Evolutionary conservation across 495 filamentous ascomycete species (phyloP).

Genomic region (Glonium stellatum): DNA sequence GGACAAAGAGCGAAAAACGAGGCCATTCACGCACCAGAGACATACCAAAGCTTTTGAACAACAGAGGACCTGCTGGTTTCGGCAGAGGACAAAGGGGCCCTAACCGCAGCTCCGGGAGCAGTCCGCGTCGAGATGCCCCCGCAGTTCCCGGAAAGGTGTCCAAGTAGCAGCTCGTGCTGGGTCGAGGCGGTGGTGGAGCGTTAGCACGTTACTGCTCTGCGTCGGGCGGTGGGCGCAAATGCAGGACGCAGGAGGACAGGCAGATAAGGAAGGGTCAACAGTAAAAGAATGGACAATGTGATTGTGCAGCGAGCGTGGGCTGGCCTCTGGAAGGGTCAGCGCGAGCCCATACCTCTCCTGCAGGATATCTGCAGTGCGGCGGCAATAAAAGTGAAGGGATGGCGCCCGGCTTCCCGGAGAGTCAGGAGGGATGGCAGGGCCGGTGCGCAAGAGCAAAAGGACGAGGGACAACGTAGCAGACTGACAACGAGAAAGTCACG

Average conservation of each 20-base stretch:
- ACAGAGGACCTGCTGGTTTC: constrained; percentile 11
- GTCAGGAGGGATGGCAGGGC: not conserved
- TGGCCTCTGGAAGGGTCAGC: not conserved
- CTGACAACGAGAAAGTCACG: not conserved
- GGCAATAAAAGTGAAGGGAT: not conserved
- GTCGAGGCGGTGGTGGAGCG: not conserved
- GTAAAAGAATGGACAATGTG: not conserved
- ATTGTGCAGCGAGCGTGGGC: not conserved
- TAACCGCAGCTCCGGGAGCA: not conserved
- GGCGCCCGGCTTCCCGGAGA: constrained; percentile 1
- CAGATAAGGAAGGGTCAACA: not conserved
- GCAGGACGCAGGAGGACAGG: not conserved
- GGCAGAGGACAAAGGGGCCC: constrained; percentile 12
- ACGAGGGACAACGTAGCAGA: not conserved
- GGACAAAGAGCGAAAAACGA: constrained; percentile 25
- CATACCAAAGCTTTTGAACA: constrained; percentile 23
- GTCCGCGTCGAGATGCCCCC: not conserved
- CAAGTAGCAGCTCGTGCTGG: not conserved
- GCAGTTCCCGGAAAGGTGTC: not conserved
- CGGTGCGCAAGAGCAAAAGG: not conserved
- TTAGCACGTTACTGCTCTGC: not conserved
- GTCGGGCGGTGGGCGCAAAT: not conserved
- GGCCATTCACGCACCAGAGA: constrained; percentile 8
- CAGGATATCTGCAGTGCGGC: constrained; percentile 5
- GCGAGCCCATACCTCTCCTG: constrained; percentile 3